Conservation (phyloP, 345 rosid species). For the Syzygium aromaticum region DNA sequence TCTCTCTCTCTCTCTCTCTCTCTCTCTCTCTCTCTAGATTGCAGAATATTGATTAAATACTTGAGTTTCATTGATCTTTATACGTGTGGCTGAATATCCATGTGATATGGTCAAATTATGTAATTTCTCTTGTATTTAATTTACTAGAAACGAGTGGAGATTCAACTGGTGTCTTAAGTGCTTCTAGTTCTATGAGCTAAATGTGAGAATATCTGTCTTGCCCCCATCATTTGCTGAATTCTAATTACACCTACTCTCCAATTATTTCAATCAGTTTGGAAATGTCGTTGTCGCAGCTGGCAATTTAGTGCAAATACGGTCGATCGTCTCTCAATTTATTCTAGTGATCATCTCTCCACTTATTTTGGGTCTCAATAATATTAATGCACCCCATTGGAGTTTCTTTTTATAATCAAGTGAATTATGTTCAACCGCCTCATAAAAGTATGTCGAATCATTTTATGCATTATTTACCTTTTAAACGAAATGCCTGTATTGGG, state of each 20-base stretch:
- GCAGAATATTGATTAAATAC: not conserved
- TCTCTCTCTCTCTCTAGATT: not conserved
- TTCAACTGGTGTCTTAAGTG: not conserved
- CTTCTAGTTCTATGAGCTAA: not conserved
- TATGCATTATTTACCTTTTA: not conserved
- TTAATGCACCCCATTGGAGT: not conserved
- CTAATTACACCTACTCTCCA: not conserved
- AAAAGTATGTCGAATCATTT: not conserved
- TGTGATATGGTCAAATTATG: not conserved
- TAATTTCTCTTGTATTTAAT: not conserved
- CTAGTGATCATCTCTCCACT: not conserved
- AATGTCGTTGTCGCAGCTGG: not conserved
- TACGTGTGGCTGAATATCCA: not conserved
- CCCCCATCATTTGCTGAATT: not conserved
- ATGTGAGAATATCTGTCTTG: not conserved
- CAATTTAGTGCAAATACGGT: not conserved
- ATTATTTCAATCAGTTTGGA: not conserved
- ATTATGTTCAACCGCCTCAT: not conserved
- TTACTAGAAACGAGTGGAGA: not conserved
- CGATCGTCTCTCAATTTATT: not conserved
- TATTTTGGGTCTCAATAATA: not conserved
- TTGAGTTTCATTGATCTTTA: not conserved
- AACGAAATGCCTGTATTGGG: not conserved
- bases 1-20: not conserved
- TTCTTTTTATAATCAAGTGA: not conserved